Evolutionary conservation across 2,329 filamentous ascomycete species (phyloP).

Genomic region (Metarhizium sp.): DNA sequence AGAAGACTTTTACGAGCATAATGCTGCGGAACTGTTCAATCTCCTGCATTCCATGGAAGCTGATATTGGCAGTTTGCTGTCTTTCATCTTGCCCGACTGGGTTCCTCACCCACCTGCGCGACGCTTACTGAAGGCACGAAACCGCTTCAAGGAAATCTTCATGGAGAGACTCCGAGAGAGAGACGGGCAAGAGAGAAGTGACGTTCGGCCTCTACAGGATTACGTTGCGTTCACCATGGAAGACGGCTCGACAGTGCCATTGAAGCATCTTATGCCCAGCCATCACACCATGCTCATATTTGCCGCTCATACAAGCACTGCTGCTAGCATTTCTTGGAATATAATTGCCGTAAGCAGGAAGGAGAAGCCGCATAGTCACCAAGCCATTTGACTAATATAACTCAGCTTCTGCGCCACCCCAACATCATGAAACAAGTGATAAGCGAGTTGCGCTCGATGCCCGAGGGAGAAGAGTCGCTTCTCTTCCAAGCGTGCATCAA

Average conservation of each 20-base stretch:
- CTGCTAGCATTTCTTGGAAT: conserved; percentile 8
- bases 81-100: conserved; percentile 9
- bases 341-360: conserved; percentile 10
- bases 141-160: conserved; percentile 11
- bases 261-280: conserved; percentile 5
- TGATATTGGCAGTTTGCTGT: conserved; percentile 6
- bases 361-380: not conserved
- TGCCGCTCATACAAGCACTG: conserved; percentile 10
- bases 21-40: conserved; percentile 7
- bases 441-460: conserved; percentile 7
- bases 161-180: conserved; percentile 8
- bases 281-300: conserved; percentile 11
- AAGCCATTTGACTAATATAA: not conserved
- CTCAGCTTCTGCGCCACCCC: conserved; percentile 1
- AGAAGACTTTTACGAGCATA: not conserved
- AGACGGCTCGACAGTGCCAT: conserved; percentile 6
- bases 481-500: conserved; percentile 12
- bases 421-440: not conserved
- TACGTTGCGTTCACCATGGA: conserved; percentile 11
- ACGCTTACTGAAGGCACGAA: conserved; percentile 5
- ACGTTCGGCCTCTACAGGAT: conserved; percentile 3
- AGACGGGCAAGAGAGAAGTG: not conserved
- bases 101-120: conserved; percentile 8
- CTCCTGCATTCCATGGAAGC: conserved; percentile 9
- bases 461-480: conserved; percentile 1